Evolutionary conservation across 75 land plant genomes (phyloP).

Genomic region (Sequoia sempervirens): DNA sequence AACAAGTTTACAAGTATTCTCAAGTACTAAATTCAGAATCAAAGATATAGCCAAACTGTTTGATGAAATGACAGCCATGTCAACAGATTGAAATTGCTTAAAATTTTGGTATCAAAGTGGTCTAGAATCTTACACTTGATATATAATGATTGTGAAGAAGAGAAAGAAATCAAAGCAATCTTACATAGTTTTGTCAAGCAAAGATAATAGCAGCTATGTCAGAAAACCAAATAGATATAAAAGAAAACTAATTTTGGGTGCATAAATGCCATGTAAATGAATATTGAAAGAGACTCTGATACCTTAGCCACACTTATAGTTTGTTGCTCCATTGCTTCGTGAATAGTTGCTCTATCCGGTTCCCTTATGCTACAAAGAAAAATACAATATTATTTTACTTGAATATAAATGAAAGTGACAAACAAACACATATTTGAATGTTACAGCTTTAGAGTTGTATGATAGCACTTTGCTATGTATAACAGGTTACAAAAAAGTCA

Average conservation of each 20-base stretch:
- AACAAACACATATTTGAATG: background rate
- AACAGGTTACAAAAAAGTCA: background rate
- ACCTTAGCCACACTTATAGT: constrained; percentile 99
- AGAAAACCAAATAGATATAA: background rate
- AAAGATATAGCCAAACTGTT: too few species aligned
- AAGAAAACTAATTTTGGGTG: background rate
- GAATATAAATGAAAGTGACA: background rate
- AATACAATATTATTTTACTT: background rate
- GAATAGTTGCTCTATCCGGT: constrained; percentile 94
- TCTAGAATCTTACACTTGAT: background rate
- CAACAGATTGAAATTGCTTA: too few species aligned
- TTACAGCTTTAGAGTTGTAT: background rate
- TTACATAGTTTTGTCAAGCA: background rate
- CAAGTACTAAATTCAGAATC: too few species aligned
- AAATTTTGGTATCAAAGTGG: too few species aligned
- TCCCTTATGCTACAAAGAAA: constrained; percentile 78
- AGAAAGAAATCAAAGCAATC: background rate
- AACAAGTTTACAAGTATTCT: too few species aligned
- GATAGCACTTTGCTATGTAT: background rate
- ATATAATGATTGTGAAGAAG: background rate
- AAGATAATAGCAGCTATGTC: background rate
- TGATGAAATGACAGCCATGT: too few species aligned
- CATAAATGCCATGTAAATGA: background rate
- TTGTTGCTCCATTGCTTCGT: constrained; percentile 99
- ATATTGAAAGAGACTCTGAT: background rate